Evolutionary conservation across 768 basidiomycete genomes (phyloP).

Genomic region (Boletus insuetus): DNA sequence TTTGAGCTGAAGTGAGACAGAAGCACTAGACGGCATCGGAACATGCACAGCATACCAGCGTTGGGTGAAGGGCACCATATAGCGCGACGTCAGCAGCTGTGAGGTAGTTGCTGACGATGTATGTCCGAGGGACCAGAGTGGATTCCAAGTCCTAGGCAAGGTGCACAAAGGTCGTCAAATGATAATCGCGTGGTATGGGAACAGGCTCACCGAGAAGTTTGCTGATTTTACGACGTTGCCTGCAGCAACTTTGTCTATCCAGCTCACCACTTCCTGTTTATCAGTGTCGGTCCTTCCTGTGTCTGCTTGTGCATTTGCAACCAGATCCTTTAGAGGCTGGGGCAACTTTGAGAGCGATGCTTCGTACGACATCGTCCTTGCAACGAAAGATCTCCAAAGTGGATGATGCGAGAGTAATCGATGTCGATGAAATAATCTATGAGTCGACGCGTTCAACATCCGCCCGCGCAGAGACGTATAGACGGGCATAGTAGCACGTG

Average conservation of each 20-base stretch:
- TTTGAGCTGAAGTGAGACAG: slow-evolving; percentile 31
- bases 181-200: background rate
- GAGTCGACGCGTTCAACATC: slow-evolving; percentile 20
- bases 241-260: slow-evolving; percentile 64
- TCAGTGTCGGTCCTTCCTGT: slow-evolving; percentile 60
- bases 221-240: slow-evolving; percentile 47
- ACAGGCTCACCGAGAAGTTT: slow-evolving; percentile 46
- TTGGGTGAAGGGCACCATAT: slow-evolving; percentile 85
- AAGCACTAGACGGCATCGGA: background rate
- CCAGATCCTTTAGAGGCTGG: slow-evolving; percentile 54
- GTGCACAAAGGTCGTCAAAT: slow-evolving; percentile 3
- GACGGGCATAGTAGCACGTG: slow-evolving; percentile 24
- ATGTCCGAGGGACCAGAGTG: slow-evolving; percentile 73
- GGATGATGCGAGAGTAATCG: slow-evolving; percentile 14
- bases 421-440: slow-evolving; percentile 23
- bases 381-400: slow-evolving; percentile 11
- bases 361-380: slow-evolving; percentile 52
- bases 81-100: slow-evolving; percentile 90
- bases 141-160: slow-evolving; percentile 63
- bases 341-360: slow-evolving; percentile 45
- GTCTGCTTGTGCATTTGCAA: slow-evolving; percentile 36
- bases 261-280: slow-evolving; percentile 58
- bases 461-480: slow-evolving; percentile 2
- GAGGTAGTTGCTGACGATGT: slow-evolving; percentile 78
- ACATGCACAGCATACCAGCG: slow-evolving; percentile 52